Base-by-base conservation (phyloP, 352 stramenopile genomes). In the Phytophthora tentaculata region DNA sequence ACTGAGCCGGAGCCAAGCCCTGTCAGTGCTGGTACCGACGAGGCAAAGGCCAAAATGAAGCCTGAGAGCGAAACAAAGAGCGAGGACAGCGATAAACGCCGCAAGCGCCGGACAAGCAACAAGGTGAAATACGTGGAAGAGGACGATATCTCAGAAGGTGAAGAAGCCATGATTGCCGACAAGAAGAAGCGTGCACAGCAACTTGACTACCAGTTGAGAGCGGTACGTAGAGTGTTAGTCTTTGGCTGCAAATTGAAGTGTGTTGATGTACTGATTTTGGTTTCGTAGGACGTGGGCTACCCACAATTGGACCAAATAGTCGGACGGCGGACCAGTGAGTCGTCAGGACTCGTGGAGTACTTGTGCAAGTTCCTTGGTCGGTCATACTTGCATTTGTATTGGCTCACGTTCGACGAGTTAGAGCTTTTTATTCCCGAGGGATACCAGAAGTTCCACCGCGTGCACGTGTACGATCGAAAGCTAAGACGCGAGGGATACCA, bases 331-430 rank as follows among this genome's bases (percentile, higher is more conserved):
- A 85, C 94, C 43, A 94, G 95, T 66, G 77, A 84, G 49, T 80
- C 79, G 7, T 92, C 71, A 2, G 86, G 88, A 13, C 64, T 80
- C 20, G 73, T 88, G 23, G 89, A 97, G 66, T 97, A 96, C 45
- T 61, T 96, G 71, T 92, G 84, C 81, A 97, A 97, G 61, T 96
- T 96, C 52, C 72, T 91, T 13, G 85, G 86, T 10, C 84, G 89
- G 4, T 97, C 90, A 37, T 96, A 96, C 56, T 74, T 97, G 66
- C 90, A 97, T 54, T 61, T 96, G 48, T 94, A 87, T 55, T 97
- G 90, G 90, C 83, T 96, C 28, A 94, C 86, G 55, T 96, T 96
- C 61, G 80, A 89, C 29, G 90, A 96, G 54, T 28, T 97, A 44
- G 83, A 97, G 64, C 58, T 94, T 17, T 96, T 96, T 67, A 86